Evolutionary conservation across 2,329 filamentous ascomycete species (phyloP), one percentile per base, ranked within the genome.

Genomic region (Colletotrichum nymphaeae): DNA sequence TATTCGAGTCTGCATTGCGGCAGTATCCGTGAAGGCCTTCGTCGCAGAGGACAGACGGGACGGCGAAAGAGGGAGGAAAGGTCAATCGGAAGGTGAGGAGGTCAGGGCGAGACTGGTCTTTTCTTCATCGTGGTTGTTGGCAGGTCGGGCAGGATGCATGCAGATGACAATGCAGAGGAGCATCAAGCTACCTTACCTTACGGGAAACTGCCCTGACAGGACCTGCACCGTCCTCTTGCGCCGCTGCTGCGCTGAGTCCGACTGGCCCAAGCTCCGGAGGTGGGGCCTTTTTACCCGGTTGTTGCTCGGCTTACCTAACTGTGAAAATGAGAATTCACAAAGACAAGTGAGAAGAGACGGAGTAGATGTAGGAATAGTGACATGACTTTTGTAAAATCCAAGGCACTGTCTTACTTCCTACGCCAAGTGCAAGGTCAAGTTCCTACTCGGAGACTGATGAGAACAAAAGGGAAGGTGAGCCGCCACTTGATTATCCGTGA

Each of bases 1-100:
- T 28, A 81, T 79, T 42, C 62, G 60, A 11, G 60, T 35, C 83
- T 26, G 26, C 71, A 67, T 35, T 67, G 19, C 6, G 35, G 63
- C 64, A 4, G 26, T 14, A 35, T 35, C 5, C 24, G 22, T 6
- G 26, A 1, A 22, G 52, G 52, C 7, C 42, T 4, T 24, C 52
- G 52, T 24, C 52, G 26, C 52, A 28, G 8, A 55, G 26, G 26
- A 42, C 37, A 8, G 30, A 11, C 30, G 11, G 32, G 32, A 35
- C 3, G 37, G 37, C 37, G 14, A 42, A 7, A n/a, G 22, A 37
- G 37, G 24, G 26, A 46, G 2, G 16, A 52, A 32, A 16, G 53
- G 42, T 16, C 11, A n/a, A 24, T 8, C n/a, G n/a, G 22, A 63
- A 16, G n/a, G 22, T 16, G n/a, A 52, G 37, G 28, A 68, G 14